A percentile compares a stretch with the other conserved stretches of the same genome.
These are phyloP conservation scores for Trichoderma gracile DNA, from an alignment of 2,329 filamentous ascomycete genomes.

Conservation along the genomic window DNA sequence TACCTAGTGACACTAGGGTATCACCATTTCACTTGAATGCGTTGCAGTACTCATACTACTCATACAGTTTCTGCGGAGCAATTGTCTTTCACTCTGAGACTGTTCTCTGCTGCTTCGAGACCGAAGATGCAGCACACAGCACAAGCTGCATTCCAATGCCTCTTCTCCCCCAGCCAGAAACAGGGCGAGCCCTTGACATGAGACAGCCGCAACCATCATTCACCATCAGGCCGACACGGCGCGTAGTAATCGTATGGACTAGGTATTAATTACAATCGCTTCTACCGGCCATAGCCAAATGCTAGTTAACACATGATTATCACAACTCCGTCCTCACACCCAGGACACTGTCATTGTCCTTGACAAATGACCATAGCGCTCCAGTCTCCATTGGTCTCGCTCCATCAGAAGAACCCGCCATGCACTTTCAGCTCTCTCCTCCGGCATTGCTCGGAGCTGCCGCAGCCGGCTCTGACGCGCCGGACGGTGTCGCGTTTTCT, in stretches of 20 bases:
- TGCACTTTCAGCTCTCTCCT: conserved; percentile 30
- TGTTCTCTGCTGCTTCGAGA: not conserved
- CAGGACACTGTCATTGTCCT: not conserved
- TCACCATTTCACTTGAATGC: not conserved
- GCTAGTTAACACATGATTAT: conserved; percentile 6
- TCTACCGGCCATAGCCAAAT: conserved; percentile 3
- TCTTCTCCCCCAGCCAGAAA: not conserved
- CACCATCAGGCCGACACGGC: not conserved
- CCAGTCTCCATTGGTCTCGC: not conserved
- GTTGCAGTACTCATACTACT: too few relatives aligned
- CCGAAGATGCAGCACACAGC: not conserved
- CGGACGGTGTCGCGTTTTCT: conserved; percentile 26
- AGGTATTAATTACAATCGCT: conserved; percentile 12
- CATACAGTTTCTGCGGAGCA: too few relatives aligned
- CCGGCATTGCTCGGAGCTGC: conserved; percentile 25
- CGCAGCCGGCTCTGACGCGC: conserved; percentile 26
- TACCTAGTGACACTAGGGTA: too few relatives aligned
- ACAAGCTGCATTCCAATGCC: conserved; percentile 3
- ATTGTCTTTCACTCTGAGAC: not conserved
- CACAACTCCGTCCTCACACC: not conserved
- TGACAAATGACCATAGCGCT: not conserved
- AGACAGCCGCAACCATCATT: not conserved
- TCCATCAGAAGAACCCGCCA: not conserved
- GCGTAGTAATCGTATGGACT: not conserved
- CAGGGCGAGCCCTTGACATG: not conserved